Base-by-base conservation (phyloP, 768 basidiomycete species). In the Lyophyllum atratum region DNA sequence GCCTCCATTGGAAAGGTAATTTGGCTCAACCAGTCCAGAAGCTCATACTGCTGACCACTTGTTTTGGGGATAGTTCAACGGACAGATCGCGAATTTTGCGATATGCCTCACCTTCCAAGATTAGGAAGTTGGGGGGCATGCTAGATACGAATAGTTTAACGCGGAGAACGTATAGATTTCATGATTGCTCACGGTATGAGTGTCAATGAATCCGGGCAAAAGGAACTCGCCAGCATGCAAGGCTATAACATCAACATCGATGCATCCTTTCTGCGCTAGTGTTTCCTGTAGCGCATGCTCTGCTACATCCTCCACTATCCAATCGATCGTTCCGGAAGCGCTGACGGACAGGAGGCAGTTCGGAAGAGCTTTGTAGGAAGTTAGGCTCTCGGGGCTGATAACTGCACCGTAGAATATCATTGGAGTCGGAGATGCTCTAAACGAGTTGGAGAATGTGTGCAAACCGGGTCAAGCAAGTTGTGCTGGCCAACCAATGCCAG, bases 1-100 rank as follows among this genome's bases (percentile, higher is more conserved):
- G 84, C 78, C 68, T 98, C 96, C 67, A 84, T 84, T 0, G 96
- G 96, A 70, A 96, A 98, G 2, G 95, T 97, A 55, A 92, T 78
- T 22, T 88, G 75, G 22, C 82, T 67, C 24, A 96, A 82, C 96
- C 96, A 98, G 59, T 93, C 90, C 12, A 98, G 79, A 4, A 98
- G 86, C 66, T 96, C 84, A 64, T 89, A 86, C 62, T 95, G 83
- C 58, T 90, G 87, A 8, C 95, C 95, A 11, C 91, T n/a, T 91
- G 66, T 49, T 40, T 57, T 49, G 40, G 44, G 10, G 26, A 54
- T 37, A 54, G 37, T 9, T 19, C 52, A 33, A 47, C 4, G 42
- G 39, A 31, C 34, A 21, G 25, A 21, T 42, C 24, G 31, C 22
- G 21, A 10, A 11, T 42, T 19, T 9, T 12, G 53, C 15, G 53